A percentile compares a stretch with the other conserved stretches of the same genome.
These are phyloP conservation scores for Fusarium sp. DNA, from an alignment of 2,329 filamentous ascomycete genomes.

Conservation along the genomic window DNA sequence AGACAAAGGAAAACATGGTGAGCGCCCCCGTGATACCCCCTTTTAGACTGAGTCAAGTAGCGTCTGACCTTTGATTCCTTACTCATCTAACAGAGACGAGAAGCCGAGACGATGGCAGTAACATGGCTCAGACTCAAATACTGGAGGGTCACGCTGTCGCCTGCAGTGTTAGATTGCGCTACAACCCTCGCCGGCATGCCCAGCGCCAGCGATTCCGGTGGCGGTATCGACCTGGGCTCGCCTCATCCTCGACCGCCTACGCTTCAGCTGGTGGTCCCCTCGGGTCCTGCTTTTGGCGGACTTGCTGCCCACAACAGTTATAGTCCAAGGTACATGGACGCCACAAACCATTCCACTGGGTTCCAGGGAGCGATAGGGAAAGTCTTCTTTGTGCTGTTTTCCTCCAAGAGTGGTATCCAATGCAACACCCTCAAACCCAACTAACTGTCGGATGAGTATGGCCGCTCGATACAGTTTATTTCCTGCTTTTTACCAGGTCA, in stretches of 20 bases:
- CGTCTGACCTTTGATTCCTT: conserved; percentile 39
- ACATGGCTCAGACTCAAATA: conserved; percentile 35
- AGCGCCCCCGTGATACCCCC: conserved; percentile 29
- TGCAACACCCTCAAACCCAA: conserved; percentile 20
- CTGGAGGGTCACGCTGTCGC: conserved; percentile 40
- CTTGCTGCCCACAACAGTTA: background rate
- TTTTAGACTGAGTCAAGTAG: conserved; percentile 39
- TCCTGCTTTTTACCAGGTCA: background rate
- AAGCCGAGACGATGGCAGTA: conserved; percentile 34
- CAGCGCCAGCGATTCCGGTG: conserved; percentile 15
- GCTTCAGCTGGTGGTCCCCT: conserved; percentile 4
- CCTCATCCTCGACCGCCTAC: conserved; percentile 15
- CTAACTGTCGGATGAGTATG: background rate
- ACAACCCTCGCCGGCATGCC: conserved; percentile 19
- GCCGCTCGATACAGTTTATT: too few relatives aligned
- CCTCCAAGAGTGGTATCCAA: conserved; percentile 15
- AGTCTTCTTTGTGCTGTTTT: conserved; percentile 10
- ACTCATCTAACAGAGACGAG: conserved; percentile 39
- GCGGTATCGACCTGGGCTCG: conserved; percentile 17
- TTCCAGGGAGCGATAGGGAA: conserved; percentile 29
- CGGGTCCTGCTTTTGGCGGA: background rate
- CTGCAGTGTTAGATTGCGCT: conserved; percentile 41
- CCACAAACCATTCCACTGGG: conserved; percentile 18
- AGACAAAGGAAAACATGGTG: conserved; percentile 21
- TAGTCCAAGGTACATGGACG: background rate